Percentiles rank a stretch among this genome's conserved stretches.
Conservation (phyloP, 2,329 filamentous ascomycete species). For the Fusarium sp. region DNA sequence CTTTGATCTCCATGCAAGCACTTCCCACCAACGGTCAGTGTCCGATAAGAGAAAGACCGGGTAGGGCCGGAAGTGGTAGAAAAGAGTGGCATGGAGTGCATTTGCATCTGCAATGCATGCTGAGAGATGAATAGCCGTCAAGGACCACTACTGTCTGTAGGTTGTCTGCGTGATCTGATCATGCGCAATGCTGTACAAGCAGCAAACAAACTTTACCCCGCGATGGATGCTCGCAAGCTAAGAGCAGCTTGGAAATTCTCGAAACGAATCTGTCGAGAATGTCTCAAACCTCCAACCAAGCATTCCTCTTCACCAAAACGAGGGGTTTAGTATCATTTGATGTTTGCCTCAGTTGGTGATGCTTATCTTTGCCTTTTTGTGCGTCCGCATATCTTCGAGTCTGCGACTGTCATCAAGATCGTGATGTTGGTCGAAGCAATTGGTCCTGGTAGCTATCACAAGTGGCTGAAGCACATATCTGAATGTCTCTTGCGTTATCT, state of each 20-base stretch:
- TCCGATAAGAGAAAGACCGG: slow-evolving; percentile 27
- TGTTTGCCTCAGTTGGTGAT: not conserved
- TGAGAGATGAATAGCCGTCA: not conserved
- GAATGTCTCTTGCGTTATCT: not conserved
- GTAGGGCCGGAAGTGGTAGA: slow-evolving; percentile 25
- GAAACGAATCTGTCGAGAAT: not conserved
- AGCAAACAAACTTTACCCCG: slow-evolving; percentile 6
- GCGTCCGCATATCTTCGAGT: not conserved
- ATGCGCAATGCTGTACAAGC: slow-evolving; percentile 14
- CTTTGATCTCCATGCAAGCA: slow-evolving; percentile 23
- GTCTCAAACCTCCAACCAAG: not conserved
- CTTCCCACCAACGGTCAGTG: slow-evolving; percentile 24
- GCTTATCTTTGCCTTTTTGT: not conserved
- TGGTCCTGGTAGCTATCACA: not conserved
- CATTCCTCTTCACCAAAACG: not conserved
- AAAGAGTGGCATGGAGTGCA: slow-evolving; percentile 13
- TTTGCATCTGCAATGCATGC: slow-evolving; percentile 1
- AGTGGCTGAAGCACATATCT: not conserved
- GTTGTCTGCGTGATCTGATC: slow-evolving; percentile 28
- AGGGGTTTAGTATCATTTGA: not conserved
- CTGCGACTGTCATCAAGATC: not conserved
- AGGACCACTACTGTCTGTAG: not conserved
- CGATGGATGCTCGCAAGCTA: slow-evolving; percentile 16
- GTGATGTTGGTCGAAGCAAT: not conserved
- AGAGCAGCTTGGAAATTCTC: not conserved